Evolutionary conservation across 2,329 filamentous ascomycete species (phyloP).

Genomic region (Paecilomyces variotii): DNA sequence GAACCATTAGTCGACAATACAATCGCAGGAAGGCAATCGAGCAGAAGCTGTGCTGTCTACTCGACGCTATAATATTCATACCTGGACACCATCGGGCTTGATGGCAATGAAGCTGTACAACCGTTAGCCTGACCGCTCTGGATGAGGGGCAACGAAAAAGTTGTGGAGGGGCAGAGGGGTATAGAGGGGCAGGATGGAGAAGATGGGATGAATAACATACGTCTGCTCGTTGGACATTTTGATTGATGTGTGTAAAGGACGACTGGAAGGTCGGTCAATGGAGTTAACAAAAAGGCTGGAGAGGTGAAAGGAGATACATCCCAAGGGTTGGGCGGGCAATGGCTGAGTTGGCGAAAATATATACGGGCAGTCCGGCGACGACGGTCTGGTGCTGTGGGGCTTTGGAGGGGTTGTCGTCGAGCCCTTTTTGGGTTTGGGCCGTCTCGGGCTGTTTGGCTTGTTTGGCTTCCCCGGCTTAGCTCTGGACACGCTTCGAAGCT

Average conservation of each 20-base stretch:
- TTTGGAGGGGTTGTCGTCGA: constrained; percentile 14
- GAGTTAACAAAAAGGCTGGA: constrained; percentile 3
- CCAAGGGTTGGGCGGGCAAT: constrained; percentile 1
- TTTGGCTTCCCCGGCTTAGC: neutral
- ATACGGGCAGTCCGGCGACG: constrained; percentile 2
- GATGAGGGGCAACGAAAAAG: constrained; percentile 11
- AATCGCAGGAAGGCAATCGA: constrained; percentile 10
- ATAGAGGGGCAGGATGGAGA: neutral
- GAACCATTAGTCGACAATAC: constrained; percentile 9
- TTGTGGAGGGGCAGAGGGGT: constrained; percentile 3
- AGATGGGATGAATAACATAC: constrained; percentile 40
- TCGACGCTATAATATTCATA: constrained; percentile 36
- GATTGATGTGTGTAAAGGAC: constrained; percentile 15
- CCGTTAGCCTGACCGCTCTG: constrained; percentile 22
- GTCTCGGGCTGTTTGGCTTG: neutral
- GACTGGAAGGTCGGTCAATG: constrained; percentile 12
- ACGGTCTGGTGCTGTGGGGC: constrained; percentile 5
- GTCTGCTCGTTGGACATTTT: constrained; percentile 80
- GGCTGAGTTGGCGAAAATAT: constrained; percentile 20
- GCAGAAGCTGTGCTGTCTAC: neutral
- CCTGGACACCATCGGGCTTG: constrained; percentile 99
- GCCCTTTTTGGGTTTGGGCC: constrained; percentile 34
- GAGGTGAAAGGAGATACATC: constrained; percentile 23
- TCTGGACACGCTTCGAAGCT: constrained; percentile 4
- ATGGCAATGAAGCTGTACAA: constrained; percentile 90